Conservation (phyloP, 306 rosid genomes). For the Betula pendula region DNA sequence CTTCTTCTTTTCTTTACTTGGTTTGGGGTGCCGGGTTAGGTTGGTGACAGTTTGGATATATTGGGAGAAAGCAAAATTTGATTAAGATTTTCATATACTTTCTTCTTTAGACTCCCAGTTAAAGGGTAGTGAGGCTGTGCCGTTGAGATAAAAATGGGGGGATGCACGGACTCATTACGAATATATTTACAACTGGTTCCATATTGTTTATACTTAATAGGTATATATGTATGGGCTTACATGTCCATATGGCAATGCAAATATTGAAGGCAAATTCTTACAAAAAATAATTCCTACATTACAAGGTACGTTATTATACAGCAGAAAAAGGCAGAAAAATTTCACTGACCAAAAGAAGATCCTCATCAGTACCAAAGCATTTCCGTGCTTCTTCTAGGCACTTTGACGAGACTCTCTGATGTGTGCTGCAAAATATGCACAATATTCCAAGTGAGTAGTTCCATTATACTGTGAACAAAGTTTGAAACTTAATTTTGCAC, state of each 20-base stretch:
- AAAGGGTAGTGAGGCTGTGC: neutral
- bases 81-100: neutral
- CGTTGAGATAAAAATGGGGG: neutral
- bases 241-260: neutral
- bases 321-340: constrained; percentile 5
- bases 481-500: neutral
- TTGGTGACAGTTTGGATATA: neutral
- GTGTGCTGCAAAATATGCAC: constrained; percentile 61
- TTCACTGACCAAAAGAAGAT: constrained; percentile 68
- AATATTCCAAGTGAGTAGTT: neutral
- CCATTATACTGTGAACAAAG: neutral
- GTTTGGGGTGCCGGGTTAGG: neutral
- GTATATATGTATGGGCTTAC: neutral
- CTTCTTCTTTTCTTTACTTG: neutral
- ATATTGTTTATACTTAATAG: neutral
- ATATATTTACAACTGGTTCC: neutral
- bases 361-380: constrained; percentile 96
- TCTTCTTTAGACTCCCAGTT: neutral
- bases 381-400: constrained; percentile 89
- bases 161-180: neutral
- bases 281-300: neutral
- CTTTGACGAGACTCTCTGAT: constrained; percentile 65
- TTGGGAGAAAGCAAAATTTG: neutral
- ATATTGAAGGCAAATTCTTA: neutral
- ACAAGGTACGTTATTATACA: neutral